Evolutionary conservation across 1,284 basidiomycete species (phyloP), one percentile per base, ranked within the genome.

Genomic region (Sphagnurus paluster): DNA sequence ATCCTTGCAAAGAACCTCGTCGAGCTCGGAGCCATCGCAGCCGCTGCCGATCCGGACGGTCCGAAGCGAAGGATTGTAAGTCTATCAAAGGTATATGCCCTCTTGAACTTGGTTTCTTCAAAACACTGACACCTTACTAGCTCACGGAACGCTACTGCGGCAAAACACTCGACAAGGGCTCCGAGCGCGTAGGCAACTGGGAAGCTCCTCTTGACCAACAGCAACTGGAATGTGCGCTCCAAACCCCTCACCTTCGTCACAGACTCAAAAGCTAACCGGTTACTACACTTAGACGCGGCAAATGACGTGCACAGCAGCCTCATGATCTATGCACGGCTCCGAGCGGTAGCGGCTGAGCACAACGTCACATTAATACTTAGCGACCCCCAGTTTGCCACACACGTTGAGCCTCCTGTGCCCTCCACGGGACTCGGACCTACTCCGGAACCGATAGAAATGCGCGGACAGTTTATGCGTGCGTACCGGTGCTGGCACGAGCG

Each of bases 241-340:
- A 7, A 1, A 19, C 30, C 42, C 17, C 10, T 8, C 9, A 19
- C 26, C 9, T 4, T 28, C 3, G 21, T 20, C n/a, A 19, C 7
- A 36, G 7, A 10, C 8, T n/a, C n/a, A 30, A 23, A 30, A 19
- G 6, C n/a, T 8, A 13, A 29, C 11, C 4, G 17, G 10, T 39
- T 13, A 38, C 8, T 1, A n/a, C 7, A 11, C 23, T 5, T 38
- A 82, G 80, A 83, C 51, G 80, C 82, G 0, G 80, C 81, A 0
- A 83, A 83, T 50, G 81, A 84, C 53, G 79, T 72, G 36, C 74
- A 84, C 54, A 75, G 72, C 40, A 71, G 71, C 0, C 53, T 82
- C 14, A 67, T 73, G 57, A 72, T 80, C 14, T 77, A 78, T 54
- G 63, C 69, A 10, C 61, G 56, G 30, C 54, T 84, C 13, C 46